A percentile compares a stretch with the other conserved stretches of the same genome.
Conservation (phyloP, 2,329 filamentous ascomycete genomes). For the Verticillium dahliae region DNA sequence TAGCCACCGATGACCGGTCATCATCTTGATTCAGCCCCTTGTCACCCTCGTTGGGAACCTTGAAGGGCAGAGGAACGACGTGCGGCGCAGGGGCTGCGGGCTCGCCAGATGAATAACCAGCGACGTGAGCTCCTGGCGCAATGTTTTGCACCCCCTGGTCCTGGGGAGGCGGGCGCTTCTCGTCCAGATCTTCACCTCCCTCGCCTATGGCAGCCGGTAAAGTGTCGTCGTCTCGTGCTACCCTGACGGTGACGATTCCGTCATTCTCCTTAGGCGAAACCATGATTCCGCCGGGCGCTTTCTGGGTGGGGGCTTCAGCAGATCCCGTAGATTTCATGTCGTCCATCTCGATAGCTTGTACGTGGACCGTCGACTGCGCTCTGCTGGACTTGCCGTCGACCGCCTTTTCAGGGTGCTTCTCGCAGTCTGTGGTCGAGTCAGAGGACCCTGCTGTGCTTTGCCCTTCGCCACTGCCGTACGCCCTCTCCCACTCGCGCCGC, state of each 20-base stretch:
- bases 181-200: constrained; percentile 17
- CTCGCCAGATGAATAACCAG: neutral
- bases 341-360: constrained; percentile 48
- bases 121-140: neutral
- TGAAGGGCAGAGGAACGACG: constrained; percentile 61
- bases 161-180: constrained; percentile 17
- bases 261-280: constrained; percentile 32
- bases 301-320: constrained; percentile 13
- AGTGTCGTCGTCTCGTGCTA: constrained; percentile 39
- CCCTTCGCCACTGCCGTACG: constrained; percentile 58
- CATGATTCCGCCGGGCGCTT: constrained; percentile 19
- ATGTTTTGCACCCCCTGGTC: neutral
- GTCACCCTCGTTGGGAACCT: constrained; percentile 41
- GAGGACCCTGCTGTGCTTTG: constrained; percentile 27
- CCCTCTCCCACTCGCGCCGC: constrained; percentile 66
- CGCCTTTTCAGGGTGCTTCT: constrained; percentile 27
- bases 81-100: constrained; percentile 37
- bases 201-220: constrained; percentile 4
- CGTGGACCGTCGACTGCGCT: constrained; percentile 3
- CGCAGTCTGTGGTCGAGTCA: constrained; percentile 44
- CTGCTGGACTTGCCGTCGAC: neutral
- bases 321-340: constrained; percentile 32
- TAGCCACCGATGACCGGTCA: constrained; percentile 61
- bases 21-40: constrained; percentile 32
- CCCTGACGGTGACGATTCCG: constrained; percentile 45